Percentiles rank a stretch among this genome's conserved stretches.
Evolutionary conservation across 202 grass and related monocot species (phyloP).

Genomic region (Zizania palustris): DNA sequence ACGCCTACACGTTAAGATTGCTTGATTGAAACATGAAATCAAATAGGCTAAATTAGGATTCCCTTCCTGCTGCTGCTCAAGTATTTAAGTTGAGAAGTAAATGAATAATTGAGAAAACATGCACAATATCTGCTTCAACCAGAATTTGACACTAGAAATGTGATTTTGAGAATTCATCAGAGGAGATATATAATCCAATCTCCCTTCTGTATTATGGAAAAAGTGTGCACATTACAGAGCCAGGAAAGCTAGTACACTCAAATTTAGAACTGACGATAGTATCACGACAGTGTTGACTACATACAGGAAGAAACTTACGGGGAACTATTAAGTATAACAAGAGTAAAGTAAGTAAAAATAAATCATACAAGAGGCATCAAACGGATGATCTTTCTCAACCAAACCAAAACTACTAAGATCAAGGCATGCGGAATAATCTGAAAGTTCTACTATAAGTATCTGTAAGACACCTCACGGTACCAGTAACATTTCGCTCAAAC

Average conservation of each 20-base stretch:
- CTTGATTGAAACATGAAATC: constrained; percentile 8
- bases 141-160: neutral
- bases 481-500: neutral
- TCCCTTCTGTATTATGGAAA: constrained; percentile 8
- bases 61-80: constrained; percentile 58
- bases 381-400: neutral
- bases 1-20: neutral
- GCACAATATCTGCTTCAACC: constrained; percentile 3
- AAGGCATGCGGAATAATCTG: neutral
- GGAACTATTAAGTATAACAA: neutral
- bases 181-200: too few species aligned
- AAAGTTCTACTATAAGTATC: neutral
- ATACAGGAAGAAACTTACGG: neutral
- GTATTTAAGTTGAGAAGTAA: constrained; percentile 27
- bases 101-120: constrained; percentile 23
- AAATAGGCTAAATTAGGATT: constrained; percentile 18
- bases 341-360: neutral
- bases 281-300: neutral
- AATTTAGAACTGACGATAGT: neutral
- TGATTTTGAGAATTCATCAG: neutral
- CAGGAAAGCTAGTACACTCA: neutral
- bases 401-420: neutral
- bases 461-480: too few species aligned
- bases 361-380: neutral
- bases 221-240: neutral